Evolutionary conservation across 345 rosid genomes (phyloP).

Genomic region (Moricandia arvensis): DNA sequence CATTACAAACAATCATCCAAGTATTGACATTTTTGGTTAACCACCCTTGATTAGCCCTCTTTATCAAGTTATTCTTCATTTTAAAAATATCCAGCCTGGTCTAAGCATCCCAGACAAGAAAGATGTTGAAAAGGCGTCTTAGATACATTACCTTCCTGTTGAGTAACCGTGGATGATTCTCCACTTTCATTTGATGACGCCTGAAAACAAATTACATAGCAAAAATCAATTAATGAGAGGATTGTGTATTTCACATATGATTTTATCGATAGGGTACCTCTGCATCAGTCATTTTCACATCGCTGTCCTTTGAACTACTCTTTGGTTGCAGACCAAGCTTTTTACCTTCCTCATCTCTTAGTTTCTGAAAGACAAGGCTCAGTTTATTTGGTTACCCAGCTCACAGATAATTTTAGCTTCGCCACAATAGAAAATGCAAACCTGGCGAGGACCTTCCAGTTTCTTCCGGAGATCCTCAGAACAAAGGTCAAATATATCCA

Average conservation of each 20-base stretch:
- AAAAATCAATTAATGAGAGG: background rate
- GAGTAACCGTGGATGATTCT: constrained; percentile 56
- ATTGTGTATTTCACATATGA: background rate
- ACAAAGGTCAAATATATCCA: constrained; percentile 91
- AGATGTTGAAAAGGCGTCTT: constrained; percentile 5
- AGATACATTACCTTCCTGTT: constrained; percentile 56
- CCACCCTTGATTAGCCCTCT: background rate
- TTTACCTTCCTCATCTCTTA: constrained; percentile 86
- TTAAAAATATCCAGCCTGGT: no score
- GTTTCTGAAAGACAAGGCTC: constrained; percentile 44
- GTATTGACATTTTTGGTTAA: background rate
- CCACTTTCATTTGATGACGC: constrained; percentile 61
- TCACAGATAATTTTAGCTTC: background rate
- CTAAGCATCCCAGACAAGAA: background rate
- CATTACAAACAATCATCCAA: constrained; percentile 20
- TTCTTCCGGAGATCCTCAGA: constrained; percentile 76
- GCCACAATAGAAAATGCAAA: constrained; percentile 26
- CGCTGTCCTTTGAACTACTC: constrained; percentile 50
- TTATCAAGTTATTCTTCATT: background rate
- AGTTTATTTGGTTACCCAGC: constrained; percentile 12
- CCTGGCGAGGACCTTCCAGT: constrained; percentile 90
- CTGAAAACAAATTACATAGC: constrained; percentile 41
- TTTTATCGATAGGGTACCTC: constrained; percentile 43
- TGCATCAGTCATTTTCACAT: constrained; percentile 72
- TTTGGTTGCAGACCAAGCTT: constrained; percentile 73